Base-by-base conservation (phyloP, 257 asterid species). In the Fraxinus anomala region DNA sequence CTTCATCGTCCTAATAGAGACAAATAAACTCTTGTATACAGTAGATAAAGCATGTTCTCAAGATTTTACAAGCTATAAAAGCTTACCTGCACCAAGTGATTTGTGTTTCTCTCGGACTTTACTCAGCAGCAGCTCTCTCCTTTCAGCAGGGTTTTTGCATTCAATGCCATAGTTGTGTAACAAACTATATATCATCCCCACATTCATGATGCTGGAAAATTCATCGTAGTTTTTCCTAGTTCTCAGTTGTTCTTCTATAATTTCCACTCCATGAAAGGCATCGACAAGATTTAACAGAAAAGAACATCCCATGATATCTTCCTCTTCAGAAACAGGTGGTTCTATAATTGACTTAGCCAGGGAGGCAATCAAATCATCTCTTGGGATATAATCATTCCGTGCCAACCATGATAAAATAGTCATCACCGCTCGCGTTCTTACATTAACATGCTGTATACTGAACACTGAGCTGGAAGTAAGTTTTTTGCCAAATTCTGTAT, bases 141-240 rank as follows among this genome's bases (percentile, higher is more conserved):
- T 91, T 80, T 93, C 95, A 82, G 91, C 86, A 84, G 98, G 96
- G 77, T 87, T 89, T 77, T 80, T 81, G 80, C 95, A 92, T 80
- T 89, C 92, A 56, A 81, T 79, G 74, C 97, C 96, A 81, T 84
- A 79, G 86, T 90, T 96, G 81, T 96, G 96, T 84, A 96, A 77
- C 81, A 91, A 81, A 85, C 99, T 86, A 82, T 96, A 96, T 37
- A 89, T 86, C 98, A 96, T 88, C 47, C 99, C 99, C 71, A 89
- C 85, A 74, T 91, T 92, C 99, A 93, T 93, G 72, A 93, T 92
- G 82, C 96, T 91, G 59, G 92, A 88, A 79, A 88, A 89, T 82
- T 93, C 99, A 81, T 77, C 76, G 80, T 96, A 92, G 73, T 85
- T 89, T 77, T 86, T 91, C 76, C 96, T 87, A 70, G 78, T 82